Conservation (phyloP, 2,329 filamentous ascomycete species). For the Didymella lethalis region DNA sequence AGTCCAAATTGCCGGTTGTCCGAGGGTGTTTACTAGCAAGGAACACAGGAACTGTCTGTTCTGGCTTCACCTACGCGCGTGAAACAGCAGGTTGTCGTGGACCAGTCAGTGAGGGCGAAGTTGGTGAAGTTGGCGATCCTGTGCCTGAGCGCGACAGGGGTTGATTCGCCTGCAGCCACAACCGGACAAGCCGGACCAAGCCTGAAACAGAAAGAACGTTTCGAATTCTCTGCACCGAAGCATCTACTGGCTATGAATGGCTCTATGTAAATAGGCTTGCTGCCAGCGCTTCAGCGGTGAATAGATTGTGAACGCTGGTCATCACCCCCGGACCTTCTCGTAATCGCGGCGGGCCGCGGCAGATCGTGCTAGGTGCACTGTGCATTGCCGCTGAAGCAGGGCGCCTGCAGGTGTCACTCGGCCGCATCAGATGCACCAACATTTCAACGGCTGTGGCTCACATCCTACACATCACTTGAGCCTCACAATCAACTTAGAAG, state of each 20-base stretch:
- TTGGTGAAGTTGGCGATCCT: conserved; percentile 40
- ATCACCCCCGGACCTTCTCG: conserved; percentile 26
- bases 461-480: conserved; percentile 5
- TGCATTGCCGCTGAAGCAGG: conserved; percentile 22
- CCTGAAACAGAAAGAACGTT: conserved; percentile 20
- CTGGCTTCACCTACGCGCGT: conserved; percentile 33
- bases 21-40: conserved; percentile 35
- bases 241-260: conserved; percentile 38
- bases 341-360: conserved; percentile 38
- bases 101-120: conserved; percentile 38
- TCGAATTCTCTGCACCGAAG: conserved; percentile 15
- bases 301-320: conserved; percentile 27
- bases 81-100: conserved; percentile 44
- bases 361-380: conserved; percentile 30
- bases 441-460: conserved; percentile 13
- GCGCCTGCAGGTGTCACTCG: conserved; percentile 19
- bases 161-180: conserved; percentile 38
- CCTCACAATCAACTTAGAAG: conserved; percentile 5
- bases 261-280: conserved; percentile 24
- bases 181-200: conserved; percentile 27
- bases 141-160: conserved; percentile 32
- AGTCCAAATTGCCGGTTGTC: conserved; percentile 34
- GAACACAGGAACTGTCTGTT: conserved; percentile 33
- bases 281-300: conserved; percentile 40
- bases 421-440: conserved; percentile 19